Percentiles rank a stretch among this genome's conserved stretches.
Evolutionary conservation across 2,329 filamentous ascomycete species (phyloP).

Genomic region (Claviceps humidiphila): DNA sequence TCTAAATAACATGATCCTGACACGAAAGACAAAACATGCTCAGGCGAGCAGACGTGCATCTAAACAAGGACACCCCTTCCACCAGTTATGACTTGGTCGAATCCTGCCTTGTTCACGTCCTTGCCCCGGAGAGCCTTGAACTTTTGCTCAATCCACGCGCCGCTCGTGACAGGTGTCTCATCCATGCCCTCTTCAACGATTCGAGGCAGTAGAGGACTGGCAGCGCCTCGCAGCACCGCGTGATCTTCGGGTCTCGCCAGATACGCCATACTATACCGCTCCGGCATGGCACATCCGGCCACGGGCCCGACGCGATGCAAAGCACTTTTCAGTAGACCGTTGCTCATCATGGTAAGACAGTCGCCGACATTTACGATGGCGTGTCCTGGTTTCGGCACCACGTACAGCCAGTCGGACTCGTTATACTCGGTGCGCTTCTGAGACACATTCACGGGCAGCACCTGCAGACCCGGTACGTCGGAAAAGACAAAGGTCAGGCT

Average conservation of each 20-base stretch:
- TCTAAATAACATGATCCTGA: no score
- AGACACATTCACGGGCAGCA: not conserved
- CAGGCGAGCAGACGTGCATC: not conserved
- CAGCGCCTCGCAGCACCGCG: not conserved
- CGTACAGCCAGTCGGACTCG: constrained; percentile 1
- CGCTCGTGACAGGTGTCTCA: not conserved
- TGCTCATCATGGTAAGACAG: constrained; percentile 1
- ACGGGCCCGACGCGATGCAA: not conserved
- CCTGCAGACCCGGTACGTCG: not conserved
- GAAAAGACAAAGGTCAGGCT: not conserved
- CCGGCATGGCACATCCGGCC: not conserved
- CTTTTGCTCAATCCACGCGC: not conserved
- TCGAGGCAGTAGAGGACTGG: not conserved
- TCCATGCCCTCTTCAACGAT: not conserved
- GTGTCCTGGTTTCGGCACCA: not conserved
- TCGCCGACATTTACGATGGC: not conserved
- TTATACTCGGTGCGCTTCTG: not conserved
- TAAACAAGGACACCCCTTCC: not conserved
- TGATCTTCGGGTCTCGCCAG: not conserved
- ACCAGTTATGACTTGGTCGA: not conserved
- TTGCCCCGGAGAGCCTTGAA: not conserved
- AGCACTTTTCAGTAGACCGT: not conserved
- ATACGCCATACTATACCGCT: not conserved
- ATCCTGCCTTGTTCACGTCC: not conserved
- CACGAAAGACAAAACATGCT: no score